Evolutionary conservation across 2,329 filamentous ascomycete species (phyloP), one percentile per base, ranked within the genome.

Genomic region (Aspergillus sp.): DNA sequence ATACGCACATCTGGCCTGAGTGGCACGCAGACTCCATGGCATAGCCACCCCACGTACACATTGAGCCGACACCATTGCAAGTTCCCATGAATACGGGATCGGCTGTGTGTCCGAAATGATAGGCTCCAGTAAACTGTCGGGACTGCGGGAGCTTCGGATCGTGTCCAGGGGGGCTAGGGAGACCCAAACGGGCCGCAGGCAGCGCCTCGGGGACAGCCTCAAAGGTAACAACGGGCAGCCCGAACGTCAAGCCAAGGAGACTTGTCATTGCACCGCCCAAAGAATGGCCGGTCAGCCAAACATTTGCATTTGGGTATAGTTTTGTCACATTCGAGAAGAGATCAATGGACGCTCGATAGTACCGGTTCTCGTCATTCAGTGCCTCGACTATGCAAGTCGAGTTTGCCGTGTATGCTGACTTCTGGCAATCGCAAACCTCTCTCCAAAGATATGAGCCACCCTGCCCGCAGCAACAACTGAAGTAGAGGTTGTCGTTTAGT

Each of bases 381-480:
- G 83, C 80, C 43, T 79, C 68, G 30, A 74, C 71, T 3, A 98
- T 77, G 53, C 91, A 98, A 0, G 88, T 94, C 46, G 85, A 80
- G 65, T 96, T 95, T 68, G 88, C 95, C 10, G 80, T 80, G 53
- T 86, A 96, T 1, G 86, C 85, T 8, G 78, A 75, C 2, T 82
- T 84, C 41, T 86, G 85, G 56, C 91, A 98, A 57, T 94, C 82
- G 61, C 91, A 98, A 35, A 94, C 86, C 55, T 93, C 82, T 39
- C 83, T 80, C 80, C 86, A 95, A 11, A 86, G 77, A 64, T 80
- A 86, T 43, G 86, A 85, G 0, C 88, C 86, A 48, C 93, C 88
- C 61, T 95, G 86, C 3, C 78, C 91, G 61, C 91, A 98, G 60
- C 91, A 98, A 64, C 91, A 98, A 53, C 88, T 93, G 64, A 95